phyloP scores from a whole-genome alignment of 2,329 filamentous ascomycete species.

The Trichoderma sp. region DNA sequence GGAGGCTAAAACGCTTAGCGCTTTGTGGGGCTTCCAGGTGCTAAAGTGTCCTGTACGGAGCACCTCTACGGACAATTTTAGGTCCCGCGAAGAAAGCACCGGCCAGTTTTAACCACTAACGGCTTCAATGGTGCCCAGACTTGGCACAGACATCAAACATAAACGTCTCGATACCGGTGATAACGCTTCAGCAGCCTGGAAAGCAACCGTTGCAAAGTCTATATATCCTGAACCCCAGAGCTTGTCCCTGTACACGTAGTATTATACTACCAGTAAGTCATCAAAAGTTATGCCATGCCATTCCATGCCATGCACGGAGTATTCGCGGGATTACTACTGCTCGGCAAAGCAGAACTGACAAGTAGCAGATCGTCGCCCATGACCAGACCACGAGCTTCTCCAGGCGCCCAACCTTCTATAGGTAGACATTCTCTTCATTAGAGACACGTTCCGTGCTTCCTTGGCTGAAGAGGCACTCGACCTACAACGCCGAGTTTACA shows the following conservation, averaged over 20 bases:
- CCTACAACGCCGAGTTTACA: neutral
- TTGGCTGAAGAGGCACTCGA: neutral
- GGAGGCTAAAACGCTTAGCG: constrained; percentile 20
- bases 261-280: neutral
- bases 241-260: neutral
- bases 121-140: neutral
- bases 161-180: neutral
- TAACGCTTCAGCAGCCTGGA: neutral
- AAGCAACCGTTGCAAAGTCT: neutral
- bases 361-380: constrained; percentile 12
- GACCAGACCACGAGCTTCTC: neutral
- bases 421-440: neutral
- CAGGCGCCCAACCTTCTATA: neutral
- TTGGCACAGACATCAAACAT: constrained; percentile 12
- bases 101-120: neutral
- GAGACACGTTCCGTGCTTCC: neutral
- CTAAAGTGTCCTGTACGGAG: neutral
- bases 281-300: neutral
- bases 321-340: neutral
- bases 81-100: neutral
- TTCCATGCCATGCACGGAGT: neutral
- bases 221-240: neutral
- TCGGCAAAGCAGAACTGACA: neutral
- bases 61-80: neutral
- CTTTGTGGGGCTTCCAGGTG: neutral